Evolutionary conservation across 2,329 filamentous ascomycete species (phyloP), one percentile per base, ranked within the genome.

Genomic region (Hymenoscyphus scutula): DNA sequence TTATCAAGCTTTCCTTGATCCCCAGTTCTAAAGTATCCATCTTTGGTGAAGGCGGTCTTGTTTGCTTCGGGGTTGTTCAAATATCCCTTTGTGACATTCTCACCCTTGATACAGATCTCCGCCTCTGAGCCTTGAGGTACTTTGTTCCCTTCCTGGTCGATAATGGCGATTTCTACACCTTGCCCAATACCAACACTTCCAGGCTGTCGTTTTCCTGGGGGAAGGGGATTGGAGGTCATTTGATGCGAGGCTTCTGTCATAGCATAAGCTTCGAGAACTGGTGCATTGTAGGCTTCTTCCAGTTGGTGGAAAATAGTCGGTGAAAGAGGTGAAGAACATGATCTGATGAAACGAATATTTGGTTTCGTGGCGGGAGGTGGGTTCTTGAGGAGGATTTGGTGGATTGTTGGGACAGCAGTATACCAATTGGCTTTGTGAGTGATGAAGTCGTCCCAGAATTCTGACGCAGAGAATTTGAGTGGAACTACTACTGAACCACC

Each of bases 241-340:
- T 92, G 90, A 72, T 93, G 90, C 4, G 92, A 86, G 6, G 91
- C 92, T 78, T 96, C 92, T 48, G 92, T 96, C 92, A 96, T 96
- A 68, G 92, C 92, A 72, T 96, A 96, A 10, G 92, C 92, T 78
- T 96, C 92, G 19, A 96, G 82, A 0, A 96, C 92, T 0, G 92
- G 91, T 0, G 92, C 90, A 58, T 86, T 81, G 74, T 92, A 90
- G 0, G 86, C 82, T 70, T 85, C 82, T 73, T 96, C 91, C 5
- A 96, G 83, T 70, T 91, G 88, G 65, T 91, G 82, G 78, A 95
- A 93, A 58, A 87, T 87, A 65, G 91, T 92, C 0, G 92, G 92
- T 2, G 90, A 90, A 15, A 96, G 81, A 0, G 91, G 91, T 23
- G 89, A 92, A 11, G 90, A 94, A 79, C 92, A 96, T 15, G 91